Percentiles rank a stretch among this genome's conserved stretches.
Evolutionary conservation across 345 rosid species (phyloP).

Genomic region (Citrus australasica): DNA sequence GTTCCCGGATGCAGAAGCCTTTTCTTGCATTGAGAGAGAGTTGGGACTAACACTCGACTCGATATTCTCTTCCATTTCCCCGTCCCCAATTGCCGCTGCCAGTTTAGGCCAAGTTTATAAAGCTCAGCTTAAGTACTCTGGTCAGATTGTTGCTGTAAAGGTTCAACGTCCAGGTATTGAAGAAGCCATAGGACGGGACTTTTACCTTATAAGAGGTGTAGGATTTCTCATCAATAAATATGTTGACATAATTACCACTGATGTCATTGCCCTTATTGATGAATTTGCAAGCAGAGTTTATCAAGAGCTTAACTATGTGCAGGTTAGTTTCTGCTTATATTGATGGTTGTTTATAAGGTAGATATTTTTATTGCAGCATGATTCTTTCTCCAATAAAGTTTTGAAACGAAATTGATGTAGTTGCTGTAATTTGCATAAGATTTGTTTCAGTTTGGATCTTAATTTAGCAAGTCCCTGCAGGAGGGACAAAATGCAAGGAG

Average conservation of each 20-base stretch:
- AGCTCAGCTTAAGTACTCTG: conserved; percentile 77
- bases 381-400: neutral
- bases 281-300: conserved; percentile 92
- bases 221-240: conserved; percentile 74
- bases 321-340: conserved; percentile 45
- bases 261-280: conserved; percentile 79
- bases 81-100: conserved; percentile 93
- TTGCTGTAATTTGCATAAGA: conserved; percentile 10
- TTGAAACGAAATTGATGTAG: neutral
- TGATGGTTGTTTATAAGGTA: conserved; percentile 4
- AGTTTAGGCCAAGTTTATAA: conserved; percentile 98
- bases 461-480: conserved; percentile 67
- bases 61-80: conserved; percentile 64
- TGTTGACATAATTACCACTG: conserved; percentile 70
- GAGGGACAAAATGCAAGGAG: conserved; percentile 97
- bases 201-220: conserved; percentile 80
- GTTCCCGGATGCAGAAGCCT: conserved; percentile 91
- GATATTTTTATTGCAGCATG: neutral
- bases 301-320: conserved; percentile 93
- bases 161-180: conserved; percentile 93
- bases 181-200: conserved; percentile 88
- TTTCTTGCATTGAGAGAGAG: conserved; percentile 86
- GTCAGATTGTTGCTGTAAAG: conserved; percentile 85
- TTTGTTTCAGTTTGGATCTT: conserved; percentile 41
- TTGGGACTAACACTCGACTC: conserved; percentile 68